Conservation (phyloP, 2,329 filamentous ascomycete genomes). For the Calonectria montana region DNA sequence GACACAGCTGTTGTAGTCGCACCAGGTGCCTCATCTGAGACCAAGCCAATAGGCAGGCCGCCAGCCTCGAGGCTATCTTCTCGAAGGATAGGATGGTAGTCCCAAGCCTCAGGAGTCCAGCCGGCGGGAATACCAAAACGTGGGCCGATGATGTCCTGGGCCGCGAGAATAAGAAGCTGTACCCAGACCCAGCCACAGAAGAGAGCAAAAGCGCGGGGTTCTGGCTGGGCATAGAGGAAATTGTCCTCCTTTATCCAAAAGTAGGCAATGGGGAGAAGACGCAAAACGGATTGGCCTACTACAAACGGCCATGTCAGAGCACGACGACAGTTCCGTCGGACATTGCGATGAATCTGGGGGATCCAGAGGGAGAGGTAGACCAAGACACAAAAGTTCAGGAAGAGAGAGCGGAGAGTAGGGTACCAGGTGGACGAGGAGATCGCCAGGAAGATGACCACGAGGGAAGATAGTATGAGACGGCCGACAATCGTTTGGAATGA, state of each 20-base stretch:
- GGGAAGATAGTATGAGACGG: conserved; percentile 66
- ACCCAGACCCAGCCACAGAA: conserved; percentile 83
- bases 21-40: conserved; percentile 44
- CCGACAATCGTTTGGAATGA: conserved; percentile 68
- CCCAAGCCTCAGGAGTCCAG: conserved; percentile 82
- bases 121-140: conserved; percentile 83
- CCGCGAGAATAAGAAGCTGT: conserved; percentile 81
- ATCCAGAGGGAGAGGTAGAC: conserved; percentile 90
- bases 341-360: conserved; percentile 92
- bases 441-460: conserved; percentile 67
- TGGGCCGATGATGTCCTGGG: conserved; percentile 87
- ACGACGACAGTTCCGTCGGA: conserved; percentile 89
- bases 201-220: conserved; percentile 71
- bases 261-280: conserved; percentile 84
- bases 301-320: conserved; percentile 94
- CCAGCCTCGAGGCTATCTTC: conserved; percentile 86
- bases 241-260: conserved; percentile 85
- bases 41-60: conserved; percentile 81
- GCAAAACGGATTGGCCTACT: conserved; percentile 81
- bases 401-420: conserved; percentile 62
- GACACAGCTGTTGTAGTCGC: conserved; percentile 35
- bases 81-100: conserved; percentile 91
- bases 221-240: conserved; percentile 80
- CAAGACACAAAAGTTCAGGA: conserved; percentile 74
- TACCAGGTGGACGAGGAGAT: conserved; percentile 72